These are phyloP conservation scores for Trichosanthes truncata DNA, from an alignment of 306 rosid genomes.

Conservation along the genomic window DNA sequence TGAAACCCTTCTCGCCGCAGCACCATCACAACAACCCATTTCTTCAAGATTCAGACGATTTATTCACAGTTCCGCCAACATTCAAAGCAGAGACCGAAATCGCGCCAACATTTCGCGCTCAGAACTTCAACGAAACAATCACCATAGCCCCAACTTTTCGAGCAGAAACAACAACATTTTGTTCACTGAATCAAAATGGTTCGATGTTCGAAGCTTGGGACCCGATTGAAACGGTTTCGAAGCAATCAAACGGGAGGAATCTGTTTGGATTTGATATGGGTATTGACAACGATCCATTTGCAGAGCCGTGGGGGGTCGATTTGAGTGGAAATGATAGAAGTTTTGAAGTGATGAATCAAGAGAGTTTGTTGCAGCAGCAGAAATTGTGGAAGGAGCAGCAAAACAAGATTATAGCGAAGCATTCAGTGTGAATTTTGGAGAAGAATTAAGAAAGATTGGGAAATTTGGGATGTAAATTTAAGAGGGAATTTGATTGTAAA, in stretches of 20 bases:
- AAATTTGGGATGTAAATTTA: not conserved
- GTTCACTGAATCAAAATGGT: not conserved
- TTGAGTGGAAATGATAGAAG: not conserved
- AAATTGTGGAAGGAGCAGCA: slow-evolving; percentile 67
- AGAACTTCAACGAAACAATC: not conserved
- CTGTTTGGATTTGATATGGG: slow-evolving; percentile 6
- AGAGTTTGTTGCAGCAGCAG: slow-evolving; percentile 31
- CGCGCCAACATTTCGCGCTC: not conserved
- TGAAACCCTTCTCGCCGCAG: slow-evolving; percentile 18
- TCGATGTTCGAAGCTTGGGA: not conserved
- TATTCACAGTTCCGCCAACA: not conserved
- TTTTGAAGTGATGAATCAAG: slow-evolving; percentile 23
- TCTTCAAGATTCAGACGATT: slow-evolving; percentile 24
- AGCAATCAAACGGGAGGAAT: not conserved
- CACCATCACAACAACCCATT: slow-evolving; percentile 49
- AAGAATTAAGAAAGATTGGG: not conserved
- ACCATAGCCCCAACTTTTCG: slow-evolving; percentile 3
- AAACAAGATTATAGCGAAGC: slow-evolving; percentile 61
- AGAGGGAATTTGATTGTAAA: not conserved
- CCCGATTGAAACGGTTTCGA: not conserved
- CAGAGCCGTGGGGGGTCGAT: slow-evolving; percentile 16
- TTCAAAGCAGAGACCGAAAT: not conserved
- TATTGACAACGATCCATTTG: slow-evolving; percentile 48
- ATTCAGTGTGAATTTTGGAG: slow-evolving; percentile 17
- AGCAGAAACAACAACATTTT: not conserved